Evolutionary conservation across 2,329 filamentous ascomycete genomes (phyloP), one percentile per base, ranked within the genome.

Genomic region (Stachybotrys chartarum): DNA sequence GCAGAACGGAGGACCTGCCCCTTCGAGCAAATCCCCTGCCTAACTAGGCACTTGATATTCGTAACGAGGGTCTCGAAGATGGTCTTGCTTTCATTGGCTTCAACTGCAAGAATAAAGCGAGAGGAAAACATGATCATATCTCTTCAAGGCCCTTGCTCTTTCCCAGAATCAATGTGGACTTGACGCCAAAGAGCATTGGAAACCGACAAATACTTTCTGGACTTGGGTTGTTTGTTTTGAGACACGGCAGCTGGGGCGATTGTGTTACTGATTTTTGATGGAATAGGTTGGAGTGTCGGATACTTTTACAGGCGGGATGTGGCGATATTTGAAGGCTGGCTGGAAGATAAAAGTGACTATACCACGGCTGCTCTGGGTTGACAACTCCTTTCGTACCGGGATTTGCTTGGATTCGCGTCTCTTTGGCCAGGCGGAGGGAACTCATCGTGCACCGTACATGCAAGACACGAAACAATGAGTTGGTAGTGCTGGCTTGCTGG

Each of bases 11-110:
- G 75, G 77, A 17, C 74, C 75, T 54, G 79, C 77, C 54, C 79
- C 81, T 52, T 76, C 76, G 35, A 83, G 71, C 77, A 84, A 84
- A 73, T 84, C 81, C 47, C 80, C 82, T 46, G 80, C 80, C 54
- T 84, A 81, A 73, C 24, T 24, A 24, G 24, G 24, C 24, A 24
- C 24, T 24, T 24, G 24, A 24, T 4, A 24, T 24, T 24, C 24
- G 24, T 24, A 24, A 24, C 24, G 24, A 24, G 24, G 24, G 24
- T 24, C 24, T 24, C 24, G 24, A 24, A 24, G 24, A 24, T 24
- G 24, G 24, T 24, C 24, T 24, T 24, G 24, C 24, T 24, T 4
- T 24, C 24, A 24, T 24, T 24, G 24, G 24, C 24, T 24, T 24
- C 24, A 24, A 24, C 24, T 24, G 24, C 24, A 42, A 42, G 35